Percentiles rank a stretch among this genome's conserved stretches.
phyloP scores from a whole-genome alignment of 1,284 basidiomycete genomes.

The Marasmius tenuissimus region DNA sequence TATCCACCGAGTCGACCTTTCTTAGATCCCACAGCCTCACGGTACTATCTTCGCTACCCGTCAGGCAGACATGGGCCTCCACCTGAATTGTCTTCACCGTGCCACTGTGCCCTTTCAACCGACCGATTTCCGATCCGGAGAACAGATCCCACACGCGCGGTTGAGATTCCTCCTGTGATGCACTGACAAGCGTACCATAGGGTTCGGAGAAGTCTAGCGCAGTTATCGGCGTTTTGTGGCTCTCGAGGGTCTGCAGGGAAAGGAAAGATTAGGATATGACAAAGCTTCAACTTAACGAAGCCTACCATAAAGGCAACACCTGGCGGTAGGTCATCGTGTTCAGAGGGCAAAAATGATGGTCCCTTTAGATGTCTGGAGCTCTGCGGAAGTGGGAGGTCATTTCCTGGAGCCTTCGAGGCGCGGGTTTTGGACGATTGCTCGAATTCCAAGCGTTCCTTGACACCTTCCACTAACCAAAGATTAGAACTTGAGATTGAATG shows the following conservation, averaged over 20 bases:
- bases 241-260: conserved; percentile 67
- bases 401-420: conserved; percentile 32
- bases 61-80: conserved; percentile 89
- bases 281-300: neutral
- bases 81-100: conserved; percentile 92
- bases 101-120: conserved; percentile 76
- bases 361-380: conserved; percentile 81
- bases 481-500: conserved; percentile 10
- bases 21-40: conserved; percentile 89
- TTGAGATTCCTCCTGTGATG: conserved; percentile 77
- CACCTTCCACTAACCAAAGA: conserved; percentile 69
- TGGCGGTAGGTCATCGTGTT: conserved; percentile 93
- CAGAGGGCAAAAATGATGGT: conserved; percentile 94
- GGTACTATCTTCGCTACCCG: conserved; percentile 85
- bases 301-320: conserved; percentile 96
- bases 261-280: conserved; percentile 6
- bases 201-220: conserved; percentile 96
- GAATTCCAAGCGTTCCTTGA: conserved; percentile 79
- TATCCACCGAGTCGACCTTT: conserved; percentile 72
- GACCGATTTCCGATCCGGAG: conserved; percentile 78
- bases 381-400: conserved; percentile 47
- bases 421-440: conserved; percentile 48
- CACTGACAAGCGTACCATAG: conserved; percentile 90
- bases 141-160: conserved; percentile 89
- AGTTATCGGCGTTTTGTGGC: conserved; percentile 81